Percentiles rank a stretch among this genome's conserved stretches.
Conservation (phyloP, 2,329 filamentous ascomycete genomes). For the Colletotrichum sidae region DNA sequence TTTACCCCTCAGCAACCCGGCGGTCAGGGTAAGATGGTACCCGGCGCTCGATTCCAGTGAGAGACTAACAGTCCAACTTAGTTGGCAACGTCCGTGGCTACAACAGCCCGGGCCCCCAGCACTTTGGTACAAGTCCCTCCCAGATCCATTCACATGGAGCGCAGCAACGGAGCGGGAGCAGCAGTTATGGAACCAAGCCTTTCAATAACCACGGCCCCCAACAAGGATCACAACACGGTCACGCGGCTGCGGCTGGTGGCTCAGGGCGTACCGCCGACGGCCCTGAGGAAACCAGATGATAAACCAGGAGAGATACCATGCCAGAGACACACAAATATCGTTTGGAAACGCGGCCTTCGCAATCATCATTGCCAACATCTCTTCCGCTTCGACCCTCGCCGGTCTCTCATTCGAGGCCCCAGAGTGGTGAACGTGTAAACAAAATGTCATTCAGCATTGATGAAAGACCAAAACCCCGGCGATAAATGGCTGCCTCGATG, state of each 20-base stretch:
- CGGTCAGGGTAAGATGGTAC: constrained; percentile 73
- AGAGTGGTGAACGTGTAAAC: not conserved
- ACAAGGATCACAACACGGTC: constrained; percentile 56
- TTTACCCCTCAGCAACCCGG: constrained; percentile 75
- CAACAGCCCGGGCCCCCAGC: constrained; percentile 68
- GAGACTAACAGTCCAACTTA: constrained; percentile 56
- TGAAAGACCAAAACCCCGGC: not conserved
- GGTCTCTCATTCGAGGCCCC: not conserved
- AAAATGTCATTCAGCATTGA: constrained; percentile 4
- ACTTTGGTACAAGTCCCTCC: constrained; percentile 74
- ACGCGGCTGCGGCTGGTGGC: constrained; percentile 48
- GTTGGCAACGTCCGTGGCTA: constrained; percentile 72
- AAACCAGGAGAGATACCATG: constrained; percentile 14
- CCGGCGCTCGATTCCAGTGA: constrained; percentile 35
- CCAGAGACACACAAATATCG: constrained; percentile 23
- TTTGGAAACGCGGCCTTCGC: constrained; percentile 1
- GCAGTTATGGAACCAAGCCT: constrained; percentile 63
- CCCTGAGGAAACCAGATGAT: constrained; percentile 59
- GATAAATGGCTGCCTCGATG: not conserved
- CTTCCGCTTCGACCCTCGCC: constrained; percentile 10
- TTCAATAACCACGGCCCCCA: constrained; percentile 49
- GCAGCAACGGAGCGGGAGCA: constrained; percentile 69
- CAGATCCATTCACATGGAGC: constrained; percentile 72
- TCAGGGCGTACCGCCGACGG: constrained; percentile 50
- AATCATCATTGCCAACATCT: constrained; percentile 2